phyloP scores from a whole-genome alignment of 1,284 basidiomycete species.

The Exobasidium cylindrosporum region DNA sequence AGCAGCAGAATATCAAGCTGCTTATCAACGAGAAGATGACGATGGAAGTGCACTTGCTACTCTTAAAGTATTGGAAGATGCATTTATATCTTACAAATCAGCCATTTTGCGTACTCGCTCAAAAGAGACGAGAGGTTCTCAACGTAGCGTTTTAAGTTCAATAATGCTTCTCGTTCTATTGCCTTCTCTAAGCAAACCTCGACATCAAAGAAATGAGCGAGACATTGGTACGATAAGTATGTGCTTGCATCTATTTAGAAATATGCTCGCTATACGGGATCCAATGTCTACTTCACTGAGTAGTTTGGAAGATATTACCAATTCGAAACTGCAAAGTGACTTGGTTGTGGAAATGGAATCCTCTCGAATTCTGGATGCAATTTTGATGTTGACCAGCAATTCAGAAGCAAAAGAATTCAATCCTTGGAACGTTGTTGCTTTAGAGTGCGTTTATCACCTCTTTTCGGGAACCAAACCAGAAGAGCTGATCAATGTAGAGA shows the following conservation, averaged over 20 bases:
- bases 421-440: constrained; percentile 43
- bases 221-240: constrained; percentile 49
- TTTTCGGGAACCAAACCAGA: constrained; percentile 22
- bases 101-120: constrained; percentile 41
- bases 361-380: constrained; percentile 43
- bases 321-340: constrained; percentile 46
- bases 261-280: constrained; percentile 51
- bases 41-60: constrained; percentile 14
- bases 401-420: constrained; percentile 46
- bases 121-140: constrained; percentile 18
- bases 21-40: constrained; percentile 35
- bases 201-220: constrained; percentile 39
- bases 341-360: constrained; percentile 42
- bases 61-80: constrained; percentile 2
- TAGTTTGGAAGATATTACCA: constrained; percentile 36
- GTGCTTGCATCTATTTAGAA: constrained; percentile 53
- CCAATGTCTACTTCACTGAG: constrained; percentile 38
- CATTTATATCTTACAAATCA: constrained; percentile 50
- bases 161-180: constrained; percentile 47
- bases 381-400: constrained; percentile 49
- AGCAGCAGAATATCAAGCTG: constrained; percentile 42
- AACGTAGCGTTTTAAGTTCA: constrained; percentile 38
- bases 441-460: constrained; percentile 52
- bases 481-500: constrained; percentile 11
- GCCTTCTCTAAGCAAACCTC: constrained; percentile 44